Conservation (phyloP, 768 basidiomycete species). For the Chalciporus piperatus region DNA sequence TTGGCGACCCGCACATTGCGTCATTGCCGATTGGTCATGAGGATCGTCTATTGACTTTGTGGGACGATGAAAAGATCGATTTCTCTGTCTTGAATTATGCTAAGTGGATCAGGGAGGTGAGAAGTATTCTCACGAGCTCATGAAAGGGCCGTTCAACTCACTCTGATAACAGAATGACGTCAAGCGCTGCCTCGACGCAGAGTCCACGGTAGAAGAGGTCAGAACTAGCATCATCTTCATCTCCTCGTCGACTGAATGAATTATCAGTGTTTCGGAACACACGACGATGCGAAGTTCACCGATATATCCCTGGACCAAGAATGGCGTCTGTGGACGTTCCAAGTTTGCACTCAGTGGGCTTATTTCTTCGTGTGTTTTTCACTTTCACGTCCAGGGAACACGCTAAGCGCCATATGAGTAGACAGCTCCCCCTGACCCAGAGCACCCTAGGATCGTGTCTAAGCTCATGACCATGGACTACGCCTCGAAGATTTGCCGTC, state of each 20-base stretch:
- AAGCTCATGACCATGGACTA: constrained; percentile 72
- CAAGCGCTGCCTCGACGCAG: constrained; percentile 49
- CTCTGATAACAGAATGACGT: constrained; percentile 46
- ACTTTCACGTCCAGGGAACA: not conserved
- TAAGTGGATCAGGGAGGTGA: constrained; percentile 68
- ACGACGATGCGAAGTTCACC: constrained; percentile 62
- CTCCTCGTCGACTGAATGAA: not conserved
- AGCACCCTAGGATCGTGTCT: constrained; percentile 76
- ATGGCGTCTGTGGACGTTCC: constrained; percentile 90
- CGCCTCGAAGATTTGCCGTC: constrained; percentile 62
- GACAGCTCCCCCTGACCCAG: constrained; percentile 73
- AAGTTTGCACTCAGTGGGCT: constrained; percentile 95
- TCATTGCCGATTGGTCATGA: constrained; percentile 47
- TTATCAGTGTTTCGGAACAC: constrained; percentile 82
- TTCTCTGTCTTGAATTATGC: constrained; percentile 71
- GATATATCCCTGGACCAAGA: constrained; percentile 59
- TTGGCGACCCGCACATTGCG: constrained; percentile 31
- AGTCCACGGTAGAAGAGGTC: constrained; percentile 49
- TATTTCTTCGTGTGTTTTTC: constrained; percentile 69
- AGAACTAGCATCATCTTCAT: constrained; percentile 9
- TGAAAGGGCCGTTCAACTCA: not conserved
- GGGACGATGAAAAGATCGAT: constrained; percentile 50
- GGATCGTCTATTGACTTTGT: constrained; percentile 46
- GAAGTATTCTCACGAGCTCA: constrained; percentile 4
- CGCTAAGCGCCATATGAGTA: constrained; percentile 23